Conservation (phyloP, 1,284 basidiomycete genomes). For the Puccinia coronata region DNA sequence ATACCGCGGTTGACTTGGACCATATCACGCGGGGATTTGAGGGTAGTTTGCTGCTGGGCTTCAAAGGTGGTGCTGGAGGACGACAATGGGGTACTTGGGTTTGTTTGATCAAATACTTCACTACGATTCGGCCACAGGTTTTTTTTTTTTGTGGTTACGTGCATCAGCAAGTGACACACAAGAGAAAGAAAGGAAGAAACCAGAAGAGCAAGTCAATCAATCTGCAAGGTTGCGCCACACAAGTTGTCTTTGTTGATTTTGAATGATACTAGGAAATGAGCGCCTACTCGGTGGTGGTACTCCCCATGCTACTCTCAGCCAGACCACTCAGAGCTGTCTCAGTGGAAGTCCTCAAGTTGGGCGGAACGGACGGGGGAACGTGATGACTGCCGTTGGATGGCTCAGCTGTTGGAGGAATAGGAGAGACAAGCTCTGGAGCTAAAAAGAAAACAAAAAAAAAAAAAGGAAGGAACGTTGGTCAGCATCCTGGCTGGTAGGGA, state of each 20-base stretch:
- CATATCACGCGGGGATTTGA: conserved; percentile 1
- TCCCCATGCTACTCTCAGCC: conserved; percentile 24
- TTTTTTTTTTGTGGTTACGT: too few relatives aligned
- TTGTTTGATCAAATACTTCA: conserved; percentile 44
- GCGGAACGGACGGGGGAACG: not conserved
- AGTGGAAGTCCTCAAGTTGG: not conserved
- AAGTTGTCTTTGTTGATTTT: not conserved
- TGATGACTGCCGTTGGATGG: not conserved
- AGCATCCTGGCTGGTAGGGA: too few relatives aligned
- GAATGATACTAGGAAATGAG: not conserved
- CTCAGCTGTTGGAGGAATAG: not conserved
- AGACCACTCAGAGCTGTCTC: conserved; percentile 13
- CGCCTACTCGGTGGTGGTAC: conserved; percentile 22
- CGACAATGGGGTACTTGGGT: conserved; percentile 34
- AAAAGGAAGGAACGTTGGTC: too few relatives aligned
- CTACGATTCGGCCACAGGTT: too few relatives aligned
- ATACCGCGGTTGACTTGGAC: conserved; percentile 27
- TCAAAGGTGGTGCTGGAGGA: conserved; percentile 35
- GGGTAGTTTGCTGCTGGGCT: not conserved
- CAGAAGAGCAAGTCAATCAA: not conserved
- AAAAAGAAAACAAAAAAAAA: too few relatives aligned
- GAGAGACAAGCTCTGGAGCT: conserved; percentile 4
- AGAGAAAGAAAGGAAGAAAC: not conserved
- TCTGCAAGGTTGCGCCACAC: not conserved
- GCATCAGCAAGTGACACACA: not conserved